phyloP scores from a whole-genome alignment of 176 grass and related monocot genomes.

The Paspalum vaginatum region DNA sequence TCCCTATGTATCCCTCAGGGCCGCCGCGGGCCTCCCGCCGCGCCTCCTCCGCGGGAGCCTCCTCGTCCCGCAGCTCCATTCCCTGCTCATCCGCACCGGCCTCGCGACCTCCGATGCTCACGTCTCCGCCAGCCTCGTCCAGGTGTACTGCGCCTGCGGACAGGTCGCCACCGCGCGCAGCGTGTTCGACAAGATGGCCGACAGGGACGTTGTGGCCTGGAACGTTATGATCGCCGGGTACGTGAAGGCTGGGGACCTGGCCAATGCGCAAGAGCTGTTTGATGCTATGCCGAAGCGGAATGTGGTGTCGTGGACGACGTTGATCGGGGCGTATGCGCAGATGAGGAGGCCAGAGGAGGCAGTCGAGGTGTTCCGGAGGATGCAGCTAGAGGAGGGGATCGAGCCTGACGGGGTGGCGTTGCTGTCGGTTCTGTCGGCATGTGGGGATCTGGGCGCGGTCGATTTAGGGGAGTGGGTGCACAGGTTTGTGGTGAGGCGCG shows the following conservation, averaged over 20 bases:
- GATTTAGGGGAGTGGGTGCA: conserved; percentile 86
- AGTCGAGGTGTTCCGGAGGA: conserved; percentile 63
- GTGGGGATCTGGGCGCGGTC: conserved; percentile 63
- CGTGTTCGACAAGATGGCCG: conserved; percentile 61
- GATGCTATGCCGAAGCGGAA: conserved; percentile 68
- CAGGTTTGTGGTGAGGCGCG: conserved; percentile 43
- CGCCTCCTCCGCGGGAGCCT: conserved; percentile 17
- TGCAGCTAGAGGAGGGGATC: conserved; percentile 71
- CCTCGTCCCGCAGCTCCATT: conserved; percentile 55
- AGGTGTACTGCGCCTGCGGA: conserved; percentile 53
- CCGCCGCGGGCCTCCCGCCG: conserved; percentile 6
- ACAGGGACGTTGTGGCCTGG: conserved; percentile 62
- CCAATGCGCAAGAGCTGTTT: conserved; percentile 49
- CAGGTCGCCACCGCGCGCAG: conserved; percentile 33
- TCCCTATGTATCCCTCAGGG: conserved; percentile 38
- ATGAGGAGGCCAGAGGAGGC: conserved; percentile 61
- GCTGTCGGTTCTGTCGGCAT: conserved; percentile 66
- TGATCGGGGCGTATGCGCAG: conserved; percentile 60
- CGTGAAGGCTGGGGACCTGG: conserved; percentile 54
- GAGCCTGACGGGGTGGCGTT: conserved; percentile 67
- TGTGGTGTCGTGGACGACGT: conserved; percentile 69
- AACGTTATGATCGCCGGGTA: conserved; percentile 65
- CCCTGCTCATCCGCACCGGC: conserved; percentile 43
- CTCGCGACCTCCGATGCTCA: conserved; percentile 39
- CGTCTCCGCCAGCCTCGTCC: conserved; percentile 56